Conservation (phyloP, 345 rosid species). For the Populus euphratica region DNA sequence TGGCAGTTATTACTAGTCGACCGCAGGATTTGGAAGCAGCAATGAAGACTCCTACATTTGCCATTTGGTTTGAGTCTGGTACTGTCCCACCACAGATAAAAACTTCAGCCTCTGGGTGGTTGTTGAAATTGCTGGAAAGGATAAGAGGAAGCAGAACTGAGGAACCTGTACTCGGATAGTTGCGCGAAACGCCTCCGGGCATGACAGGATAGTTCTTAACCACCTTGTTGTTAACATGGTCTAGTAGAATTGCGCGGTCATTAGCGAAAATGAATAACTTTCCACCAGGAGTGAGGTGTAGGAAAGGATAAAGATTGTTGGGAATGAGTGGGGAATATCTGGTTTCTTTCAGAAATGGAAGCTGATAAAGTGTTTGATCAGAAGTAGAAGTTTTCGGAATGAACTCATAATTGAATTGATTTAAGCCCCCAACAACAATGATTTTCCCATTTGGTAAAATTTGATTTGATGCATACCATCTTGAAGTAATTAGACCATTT, state of each 20-base stretch:
- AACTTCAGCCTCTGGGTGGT: conserved; percentile 9
- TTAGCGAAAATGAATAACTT: conserved; percentile 26
- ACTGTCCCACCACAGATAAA: conserved; percentile 24
- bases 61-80: conserved; percentile 17
- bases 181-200: conserved; percentile 26
- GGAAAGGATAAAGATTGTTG: conserved; percentile 26
- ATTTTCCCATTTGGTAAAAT: conserved; percentile 32
- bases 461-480: conserved; percentile 45
- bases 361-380: conserved; percentile 11
- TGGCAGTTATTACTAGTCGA: conserved; percentile 11
- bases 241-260: conserved; percentile 19
- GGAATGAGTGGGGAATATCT: conserved; percentile 23
- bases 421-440: conserved; percentile 35
- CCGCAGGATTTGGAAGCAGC: conserved; percentile 25
- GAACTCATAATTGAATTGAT: conserved; percentile 22
- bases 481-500: conserved; percentile 14
- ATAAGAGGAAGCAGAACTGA: conserved; percentile 24
- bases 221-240: conserved; percentile 18
- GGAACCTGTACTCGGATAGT: conserved; percentile 30
- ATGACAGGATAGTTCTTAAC: conserved; percentile 22
- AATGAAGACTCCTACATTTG: conserved; percentile 6
- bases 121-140: conserved; percentile 5
- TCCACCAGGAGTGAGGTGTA: conserved; percentile 23
- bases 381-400: conserved; percentile 18
- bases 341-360: conserved; percentile 33